Conservation (phyloP, 495 filamentous ascomycete species). For the Penicillium salamii region DNA sequence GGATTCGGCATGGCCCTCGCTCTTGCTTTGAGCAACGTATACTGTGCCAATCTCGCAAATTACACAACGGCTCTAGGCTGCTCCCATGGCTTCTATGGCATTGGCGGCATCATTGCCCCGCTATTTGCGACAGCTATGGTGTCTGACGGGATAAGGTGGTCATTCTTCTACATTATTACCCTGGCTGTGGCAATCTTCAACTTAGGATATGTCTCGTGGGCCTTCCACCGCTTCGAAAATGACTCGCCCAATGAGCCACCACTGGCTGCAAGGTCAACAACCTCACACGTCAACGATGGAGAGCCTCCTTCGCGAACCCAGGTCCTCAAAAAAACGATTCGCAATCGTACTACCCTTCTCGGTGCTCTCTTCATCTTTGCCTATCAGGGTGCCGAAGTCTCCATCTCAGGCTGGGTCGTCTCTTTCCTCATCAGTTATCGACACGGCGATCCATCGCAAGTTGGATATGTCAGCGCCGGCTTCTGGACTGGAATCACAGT, state of each 20-base stretch:
- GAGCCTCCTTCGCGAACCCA: conserved; percentile 71
- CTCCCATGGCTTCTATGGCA: conserved; percentile 68
- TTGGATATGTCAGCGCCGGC: conserved; percentile 79
- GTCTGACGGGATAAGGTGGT: conserved; percentile 33
- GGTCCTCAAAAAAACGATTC: conserved; percentile 46
- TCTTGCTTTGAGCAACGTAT: conserved; percentile 71
- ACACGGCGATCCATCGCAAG: conserved; percentile 58
- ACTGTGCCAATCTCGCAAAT: conserved; percentile 66
- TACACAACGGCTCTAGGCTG: conserved; percentile 59
- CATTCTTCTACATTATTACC: conserved; percentile 27
- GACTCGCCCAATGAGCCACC: conserved; percentile 38
- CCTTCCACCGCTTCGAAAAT: conserved; percentile 54
- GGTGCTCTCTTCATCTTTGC: conserved; percentile 77
- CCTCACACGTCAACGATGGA: conserved; percentile 18
- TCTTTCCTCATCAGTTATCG: conserved; percentile 72
- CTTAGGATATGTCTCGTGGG: conserved; percentile 48
- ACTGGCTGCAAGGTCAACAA: conserved; percentile 32
- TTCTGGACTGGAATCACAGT: conserved; percentile 80
- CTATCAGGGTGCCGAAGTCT: conserved; percentile 78
- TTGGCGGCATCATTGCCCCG: conserved; percentile 68
- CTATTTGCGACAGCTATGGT: conserved; percentile 64
- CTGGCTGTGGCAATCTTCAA: conserved; percentile 45
- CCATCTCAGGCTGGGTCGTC: conserved; percentile 78
- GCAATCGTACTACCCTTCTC: conserved; percentile 60
- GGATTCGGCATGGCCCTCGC: conserved; percentile 67